These are phyloP conservation scores for Pueraria montana DNA, from an alignment of 306 rosid species.

Conservation along the genomic window DNA sequence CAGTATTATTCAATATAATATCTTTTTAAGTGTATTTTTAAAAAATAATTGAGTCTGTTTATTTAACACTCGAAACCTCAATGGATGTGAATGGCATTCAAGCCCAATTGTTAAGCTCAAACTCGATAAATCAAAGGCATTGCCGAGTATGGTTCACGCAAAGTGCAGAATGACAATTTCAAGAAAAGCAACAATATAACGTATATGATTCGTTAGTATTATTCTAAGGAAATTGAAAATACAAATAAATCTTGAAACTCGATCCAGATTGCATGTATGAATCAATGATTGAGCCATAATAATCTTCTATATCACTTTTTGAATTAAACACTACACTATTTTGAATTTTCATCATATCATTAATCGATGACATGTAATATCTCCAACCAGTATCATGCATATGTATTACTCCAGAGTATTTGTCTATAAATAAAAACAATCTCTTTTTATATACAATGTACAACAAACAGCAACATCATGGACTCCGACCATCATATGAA, in stretches of 20 bases:
- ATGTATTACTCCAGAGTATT: background rate
- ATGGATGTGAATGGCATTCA: no score
- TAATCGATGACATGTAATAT: background rate
- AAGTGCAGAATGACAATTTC: slow-evolving; percentile 43
- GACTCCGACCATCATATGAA: slow-evolving; percentile 31
- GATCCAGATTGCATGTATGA: slow-evolving; percentile 31
- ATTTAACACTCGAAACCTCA: background rate
- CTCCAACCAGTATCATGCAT: background rate
- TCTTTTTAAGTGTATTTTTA: background rate
- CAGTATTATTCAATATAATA: background rate
- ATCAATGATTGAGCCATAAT: background rate
- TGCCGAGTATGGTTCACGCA: slow-evolving; percentile 18
- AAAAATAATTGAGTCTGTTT: background rate
- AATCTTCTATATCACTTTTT: background rate
- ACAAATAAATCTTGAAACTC: slow-evolving; percentile 37
- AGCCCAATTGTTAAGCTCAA: background rate
- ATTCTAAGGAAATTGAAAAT: slow-evolving; percentile 8
- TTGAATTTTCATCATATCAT: no score
- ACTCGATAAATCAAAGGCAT: background rate
- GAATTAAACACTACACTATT: no score
- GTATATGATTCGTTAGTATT: background rate
- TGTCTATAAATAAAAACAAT: background rate
- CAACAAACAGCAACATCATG: slow-evolving; percentile 9
- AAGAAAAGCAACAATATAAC: slow-evolving; percentile 17
- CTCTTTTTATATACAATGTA: slow-evolving; percentile 26